Evolutionary conservation across 1,139 yeast species (phyloP), one percentile per base, ranked within the genome.

Genomic region (Diutina siamensis): DNA sequence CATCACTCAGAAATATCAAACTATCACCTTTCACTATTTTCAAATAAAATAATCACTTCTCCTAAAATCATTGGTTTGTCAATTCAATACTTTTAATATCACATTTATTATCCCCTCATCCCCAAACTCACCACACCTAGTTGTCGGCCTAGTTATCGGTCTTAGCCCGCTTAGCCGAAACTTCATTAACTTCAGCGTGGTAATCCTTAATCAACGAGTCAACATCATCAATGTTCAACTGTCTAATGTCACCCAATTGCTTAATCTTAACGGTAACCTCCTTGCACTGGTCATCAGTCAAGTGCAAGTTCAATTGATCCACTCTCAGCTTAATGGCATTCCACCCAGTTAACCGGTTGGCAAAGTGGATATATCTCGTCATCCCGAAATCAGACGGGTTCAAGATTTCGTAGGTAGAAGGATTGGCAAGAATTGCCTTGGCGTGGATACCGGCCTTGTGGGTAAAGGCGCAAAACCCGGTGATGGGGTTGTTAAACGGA

Each of bases 391-490:
- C 97, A 32, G 84, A 72, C 51, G 98, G 98, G 64, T 85, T 85
- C 63, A 92, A 77, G 58, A 92, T 92, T 73, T 92, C 98, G 65
- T 92, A 92, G 35, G 97, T 92, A 40, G 96, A 87, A 53, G 98
- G 98, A 71, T 92, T 92, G 51, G 98, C 98, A 57, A 92, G 78
- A 58, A 92, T 92, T 49, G 97, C 97, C 76, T 92, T 92, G 59
- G 98, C 97, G 64, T 92, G 98, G 60, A 92, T 89, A 71, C 98
- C 98, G 48, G 98, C 98, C 76, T 92, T 92, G 75, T 92, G 98
- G 48, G 98, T 92, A 71, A 92, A 92, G 46, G 98, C 98, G 74
- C 97, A 92, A 82, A 92, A 92, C 47, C 98, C 98, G 45, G 98
- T 92, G 64, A 92, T 88, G 56, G 97, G 97, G 72, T 92, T 92